phyloP scores from a whole-genome alignment of 768 basidiomycete genomes.

The Macrocybe gigantea region DNA sequence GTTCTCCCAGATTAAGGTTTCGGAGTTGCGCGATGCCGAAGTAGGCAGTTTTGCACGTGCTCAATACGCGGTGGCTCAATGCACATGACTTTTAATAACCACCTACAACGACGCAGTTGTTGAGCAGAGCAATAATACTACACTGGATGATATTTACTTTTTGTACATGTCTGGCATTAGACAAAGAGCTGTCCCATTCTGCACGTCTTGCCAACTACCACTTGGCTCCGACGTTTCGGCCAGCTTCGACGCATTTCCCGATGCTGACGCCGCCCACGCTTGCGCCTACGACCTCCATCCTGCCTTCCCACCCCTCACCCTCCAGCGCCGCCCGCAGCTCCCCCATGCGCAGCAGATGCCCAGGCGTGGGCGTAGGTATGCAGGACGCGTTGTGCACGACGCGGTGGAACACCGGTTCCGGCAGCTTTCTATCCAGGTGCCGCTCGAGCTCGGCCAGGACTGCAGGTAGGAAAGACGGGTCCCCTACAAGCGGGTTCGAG shows the following conservation, averaged over 20 bases:
- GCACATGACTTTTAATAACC: too few species aligned
- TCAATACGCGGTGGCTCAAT: too few species aligned
- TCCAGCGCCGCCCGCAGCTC: slow-evolving; percentile 44
- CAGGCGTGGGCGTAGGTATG: slow-evolving; percentile 74
- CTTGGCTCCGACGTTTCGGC: slow-evolving; percentile 44
- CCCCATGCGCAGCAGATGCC: slow-evolving; percentile 65
- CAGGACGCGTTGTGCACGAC: slow-evolving; percentile 55
- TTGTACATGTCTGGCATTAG: too few species aligned
- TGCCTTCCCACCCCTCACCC: slow-evolving; percentile 32
- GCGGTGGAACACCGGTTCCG: slow-evolving; percentile 49
- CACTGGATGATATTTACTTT: too few species aligned
- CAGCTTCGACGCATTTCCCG: slow-evolving; percentile 78
- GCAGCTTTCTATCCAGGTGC: slow-evolving; percentile 43
- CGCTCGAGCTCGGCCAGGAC: slow-evolving; percentile 32
- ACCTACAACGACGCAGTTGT: too few species aligned
- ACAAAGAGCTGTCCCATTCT: too few species aligned
- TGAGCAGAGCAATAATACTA: too few species aligned
- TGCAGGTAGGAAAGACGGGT: slow-evolving; percentile 17
- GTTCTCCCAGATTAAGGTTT: slow-evolving; percentile 8
- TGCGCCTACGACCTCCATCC: slow-evolving; percentile 71
- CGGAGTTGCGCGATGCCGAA: not conserved
- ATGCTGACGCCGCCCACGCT: slow-evolving; percentile 85
- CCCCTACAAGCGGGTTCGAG: slow-evolving; percentile 7
- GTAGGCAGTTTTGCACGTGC: too few species aligned
- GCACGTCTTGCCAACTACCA: slow-evolving; percentile 20